Base-by-base conservation (phyloP, 352 stramenopile genomes). In the Phytophthora megakarya region DNA sequence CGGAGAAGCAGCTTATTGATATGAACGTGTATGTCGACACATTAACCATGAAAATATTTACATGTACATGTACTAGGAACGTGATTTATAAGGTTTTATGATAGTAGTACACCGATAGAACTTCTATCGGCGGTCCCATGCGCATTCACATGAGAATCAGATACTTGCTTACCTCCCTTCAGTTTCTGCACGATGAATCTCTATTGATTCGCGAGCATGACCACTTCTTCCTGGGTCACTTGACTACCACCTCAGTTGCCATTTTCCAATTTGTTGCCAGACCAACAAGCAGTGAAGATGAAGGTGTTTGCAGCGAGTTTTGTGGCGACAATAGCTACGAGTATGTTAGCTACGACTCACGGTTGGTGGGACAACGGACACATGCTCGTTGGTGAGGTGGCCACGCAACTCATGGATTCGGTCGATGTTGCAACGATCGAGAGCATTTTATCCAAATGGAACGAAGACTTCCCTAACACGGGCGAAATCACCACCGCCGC, bases 291-390 rank as follows among this genome's bases (percentile, higher is more conserved):
- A 45, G 16, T 1, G 39, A 18, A 5, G 54, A 83, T 83, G 75
- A 83, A 83, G 65, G 25, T 73, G 26, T 65, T 78, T 21, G 51
- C 56, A 35, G 25, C 39, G 22, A 52, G 16, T 35, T 32, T 59
- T 26, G 40, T 67, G 11, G 45, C 62, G 15, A 49, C 71, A 23
- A 59, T 39, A 5, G 47, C 39, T 5, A 37, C 60, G 12, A 28
- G 47, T 5, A 64, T 68, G 38, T 32, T 74, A n/a, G 72, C 72
- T 13, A 51, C 49, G 9, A 63, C 65, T 7, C 38, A 55, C 3
- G 80, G 40, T 16, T 88, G 78, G 78, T 89, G 80, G 80, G 80
- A 89, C 65, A 86, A 84, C 28, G 78, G 76, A 32, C 80, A 89
- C 74, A 86, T 88, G 80, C 58, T 86, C 18, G 72, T 85, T 7